phyloP scores from a whole-genome alignment of 2,329 filamentous ascomycete genomes.

The Pseudocercospora cruenta region DNA sequence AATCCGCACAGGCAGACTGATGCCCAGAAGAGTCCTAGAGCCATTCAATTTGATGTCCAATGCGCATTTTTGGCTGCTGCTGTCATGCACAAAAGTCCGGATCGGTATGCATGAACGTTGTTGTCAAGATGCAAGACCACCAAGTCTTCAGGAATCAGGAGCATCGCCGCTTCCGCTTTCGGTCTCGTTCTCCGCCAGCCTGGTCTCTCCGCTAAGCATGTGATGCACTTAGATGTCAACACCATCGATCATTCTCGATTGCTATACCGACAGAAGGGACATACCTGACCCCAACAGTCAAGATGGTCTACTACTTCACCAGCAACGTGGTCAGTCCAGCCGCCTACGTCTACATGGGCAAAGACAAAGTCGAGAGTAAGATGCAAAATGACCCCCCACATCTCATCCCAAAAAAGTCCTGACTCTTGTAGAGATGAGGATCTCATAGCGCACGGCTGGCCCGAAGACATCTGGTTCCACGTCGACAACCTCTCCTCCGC shows the following conservation, averaged over 20 bases:
- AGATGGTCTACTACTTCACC: conserved; percentile 95
- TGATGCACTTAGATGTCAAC: conserved; percentile 1
- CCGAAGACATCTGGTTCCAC: conserved; percentile 98
- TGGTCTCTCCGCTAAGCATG: conserved; percentile 1
- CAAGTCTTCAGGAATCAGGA: background rate
- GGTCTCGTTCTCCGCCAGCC: background rate
- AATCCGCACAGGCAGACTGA: conserved; percentile 41
- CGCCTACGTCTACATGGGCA: conserved; percentile 92
- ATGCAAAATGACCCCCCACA: background rate
- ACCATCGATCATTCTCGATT: background rate
- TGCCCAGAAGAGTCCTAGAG: conserved; percentile 42
- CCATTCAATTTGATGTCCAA: conserved; percentile 35
- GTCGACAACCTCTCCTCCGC: conserved; percentile 96
- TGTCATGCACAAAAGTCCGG: background rate
- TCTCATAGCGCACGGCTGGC: conserved; percentile 89
- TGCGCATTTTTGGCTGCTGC: background rate
- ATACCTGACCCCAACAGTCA: background rate
- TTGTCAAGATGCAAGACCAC: background rate
- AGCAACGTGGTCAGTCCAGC: conserved; percentile 80
- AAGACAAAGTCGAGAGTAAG: conserved; percentile 98
- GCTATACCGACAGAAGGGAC: background rate
- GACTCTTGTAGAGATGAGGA: conserved; percentile 75
- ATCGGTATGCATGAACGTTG: background rate
- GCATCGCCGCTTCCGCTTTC: background rate
- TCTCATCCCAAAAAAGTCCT: conserved; percentile 28